phyloP scores from a whole-genome alignment of 306 rosid species.

The Cicer yamashitae region DNA sequence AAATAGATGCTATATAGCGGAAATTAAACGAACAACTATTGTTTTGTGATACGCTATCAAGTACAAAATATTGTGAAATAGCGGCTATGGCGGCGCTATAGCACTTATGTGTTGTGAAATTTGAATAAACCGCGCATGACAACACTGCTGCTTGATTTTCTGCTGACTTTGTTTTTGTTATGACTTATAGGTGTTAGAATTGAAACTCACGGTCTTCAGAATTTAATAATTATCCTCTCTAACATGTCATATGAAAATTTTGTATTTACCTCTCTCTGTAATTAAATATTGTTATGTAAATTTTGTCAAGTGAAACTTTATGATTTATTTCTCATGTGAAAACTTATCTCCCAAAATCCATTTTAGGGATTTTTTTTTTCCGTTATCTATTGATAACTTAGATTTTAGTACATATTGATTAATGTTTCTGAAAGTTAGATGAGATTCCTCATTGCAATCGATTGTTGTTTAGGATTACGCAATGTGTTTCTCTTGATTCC shows the following conservation, averaged over 20 bases:
- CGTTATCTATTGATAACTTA: background rate
- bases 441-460: constrained; percentile 9
- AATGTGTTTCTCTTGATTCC: constrained; percentile 29
- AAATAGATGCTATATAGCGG: too few relatives aligned
- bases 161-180: background rate
- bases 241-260: background rate
- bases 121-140: too few relatives aligned
- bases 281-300: background rate
- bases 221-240: background rate
- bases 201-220: background rate
- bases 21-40: too few relatives aligned
- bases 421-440: constrained; percentile 7
- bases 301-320: background rate
- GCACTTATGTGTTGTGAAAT: too few relatives aligned
- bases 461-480: constrained; percentile 1
- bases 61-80: too few relatives aligned
- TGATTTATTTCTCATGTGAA: background rate
- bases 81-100: too few relatives aligned
- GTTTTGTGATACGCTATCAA: too few relatives aligned
- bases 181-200: background rate
- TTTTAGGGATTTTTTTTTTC: background rate
- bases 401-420: constrained; percentile 12
- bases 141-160: background rate
- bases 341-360: background rate
- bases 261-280: background rate